Base-by-base conservation (phyloP, 768 basidiomycete genomes). In the Fomitopsis pulvina region DNA sequence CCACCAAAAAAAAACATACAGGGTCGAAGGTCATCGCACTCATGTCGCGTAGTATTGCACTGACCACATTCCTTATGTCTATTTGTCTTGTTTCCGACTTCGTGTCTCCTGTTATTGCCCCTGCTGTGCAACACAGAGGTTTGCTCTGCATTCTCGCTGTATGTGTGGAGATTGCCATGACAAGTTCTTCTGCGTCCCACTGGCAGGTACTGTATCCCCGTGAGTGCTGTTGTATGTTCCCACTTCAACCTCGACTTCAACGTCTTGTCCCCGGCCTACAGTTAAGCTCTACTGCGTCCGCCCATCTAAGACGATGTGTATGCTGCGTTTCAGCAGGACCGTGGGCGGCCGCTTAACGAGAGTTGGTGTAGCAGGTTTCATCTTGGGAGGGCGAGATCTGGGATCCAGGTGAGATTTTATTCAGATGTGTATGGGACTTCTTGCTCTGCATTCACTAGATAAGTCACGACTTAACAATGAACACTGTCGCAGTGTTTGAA, bases 291-390 rank as follows among this genome's bases (percentile, higher is more conserved):
- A 37, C 34, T 37, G 34, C 34, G 34, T 18, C 4, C 72, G 4
- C 57, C 79, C n/a, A 68, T 80, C 24, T 86, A 82, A 83, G 83
- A 87, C 58, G 76, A 83, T 28, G 80, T 78, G 63, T 85, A 84
- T 53, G 66, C 68, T 2, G 75, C 74, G 4, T 68, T 86, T 3
- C 69, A 65, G 4, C 77, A 75, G 0, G 57, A 68, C 48, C 14
- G 71, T 83, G 8, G 83, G 83, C 0, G 80, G 77, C 2, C 68
- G 82, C 1, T 77, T 81, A 2, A 63, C 73, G 8, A 80, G 80
- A 10, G 74, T 63, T 14, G 63, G 63, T n/a, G 60, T 65, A 8
- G 63, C 62, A 3, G 63, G 63, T 3, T 62, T 65, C 43, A 55
- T 56, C 8, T 66, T 84, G 0, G 80, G 81, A 8, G 82, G 83